Conservation (phyloP, 176 grass and related monocot species). For the Olyra latifolia region DNA sequence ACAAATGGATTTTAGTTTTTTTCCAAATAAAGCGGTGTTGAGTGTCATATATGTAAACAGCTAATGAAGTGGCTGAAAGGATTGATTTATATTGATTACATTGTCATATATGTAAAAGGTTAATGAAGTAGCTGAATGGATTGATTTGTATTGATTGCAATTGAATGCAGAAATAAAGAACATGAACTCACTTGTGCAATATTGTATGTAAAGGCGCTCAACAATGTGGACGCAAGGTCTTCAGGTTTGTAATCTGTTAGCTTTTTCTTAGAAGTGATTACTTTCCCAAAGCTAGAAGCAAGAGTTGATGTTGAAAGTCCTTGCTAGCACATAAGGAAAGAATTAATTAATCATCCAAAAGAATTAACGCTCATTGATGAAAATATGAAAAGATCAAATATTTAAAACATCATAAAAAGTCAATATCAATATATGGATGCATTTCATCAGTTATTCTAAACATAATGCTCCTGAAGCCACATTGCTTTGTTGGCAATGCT, state of each 20-base stretch:
- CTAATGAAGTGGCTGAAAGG: too few relatives aligned
- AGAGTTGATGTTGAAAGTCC: conserved; percentile 94
- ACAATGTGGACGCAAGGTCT: conserved; percentile 86
- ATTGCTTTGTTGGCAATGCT: conserved; percentile 1
- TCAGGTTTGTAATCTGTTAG: conserved; percentile 83
- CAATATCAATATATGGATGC: conserved; percentile 1
- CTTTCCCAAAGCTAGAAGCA: conserved; percentile 98
- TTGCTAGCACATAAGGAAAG: conserved; percentile 70
- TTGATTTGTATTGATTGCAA: not conserved
- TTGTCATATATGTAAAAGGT: not conserved
- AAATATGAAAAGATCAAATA: not conserved
- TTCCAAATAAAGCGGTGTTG: not conserved
- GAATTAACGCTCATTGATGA: conserved; percentile 14
- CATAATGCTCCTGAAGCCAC: not conserved
- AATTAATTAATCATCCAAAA: conserved; percentile 18
- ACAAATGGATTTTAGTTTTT: conserved; percentile 3
- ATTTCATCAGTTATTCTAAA: conserved; percentile 14
- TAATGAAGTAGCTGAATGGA: conserved; percentile 15
- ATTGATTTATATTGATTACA: too few relatives aligned
- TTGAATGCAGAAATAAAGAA: not conserved
- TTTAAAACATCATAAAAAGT: not conserved
- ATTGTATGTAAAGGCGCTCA: conserved; percentile 97
- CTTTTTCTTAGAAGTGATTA: conserved; percentile 80
- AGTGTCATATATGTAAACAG: too few relatives aligned
- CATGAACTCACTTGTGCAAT: conserved; percentile 80